Percentiles rank a stretch among this genome's conserved stretches.
These are phyloP conservation scores for Solanum hybrid DNA, from an alignment of 305 asterid species.

Conservation along the genomic window DNA sequence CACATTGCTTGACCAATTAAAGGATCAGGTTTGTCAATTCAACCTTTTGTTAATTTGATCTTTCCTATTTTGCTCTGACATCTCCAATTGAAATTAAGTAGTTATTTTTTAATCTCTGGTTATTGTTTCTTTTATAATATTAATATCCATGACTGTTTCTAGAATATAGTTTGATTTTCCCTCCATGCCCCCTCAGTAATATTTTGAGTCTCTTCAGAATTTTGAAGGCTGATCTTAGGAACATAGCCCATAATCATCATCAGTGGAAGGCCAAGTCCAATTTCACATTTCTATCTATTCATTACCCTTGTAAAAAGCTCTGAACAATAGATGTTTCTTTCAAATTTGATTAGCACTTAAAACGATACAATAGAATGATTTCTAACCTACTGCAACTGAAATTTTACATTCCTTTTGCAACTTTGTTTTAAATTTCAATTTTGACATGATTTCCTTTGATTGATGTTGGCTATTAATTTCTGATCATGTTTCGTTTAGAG, in stretches of 20 bases:
- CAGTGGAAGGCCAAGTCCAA: not conserved
- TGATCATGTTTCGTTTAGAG: not conserved
- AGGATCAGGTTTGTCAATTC: slow-evolving; percentile 62
- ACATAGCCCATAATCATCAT: not conserved
- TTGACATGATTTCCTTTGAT: not conserved
- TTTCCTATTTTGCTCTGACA: not conserved
- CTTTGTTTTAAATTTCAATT: not conserved
- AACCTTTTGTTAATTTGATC: not conserved
- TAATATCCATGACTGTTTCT: not conserved
- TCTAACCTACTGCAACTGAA: not conserved
- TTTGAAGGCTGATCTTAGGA: not conserved
- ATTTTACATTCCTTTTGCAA: not conserved
- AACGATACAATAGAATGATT: not conserved
- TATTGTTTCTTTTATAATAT: not conserved
- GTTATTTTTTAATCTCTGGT: not conserved
- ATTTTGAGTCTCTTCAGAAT: not conserved
- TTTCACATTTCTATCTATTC: not conserved
- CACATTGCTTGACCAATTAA: slow-evolving; percentile 89
- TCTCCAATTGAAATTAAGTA: not conserved
- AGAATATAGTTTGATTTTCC: not conserved
- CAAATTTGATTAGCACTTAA: not conserved
- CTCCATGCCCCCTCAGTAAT: not conserved
- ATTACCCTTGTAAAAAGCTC: not conserved
- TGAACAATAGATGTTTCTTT: not conserved
- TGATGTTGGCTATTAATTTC: not conserved